Conservation (phyloP, 495 filamentous ascomycete genomes). For the Venustampulla echinocandica region DNA sequence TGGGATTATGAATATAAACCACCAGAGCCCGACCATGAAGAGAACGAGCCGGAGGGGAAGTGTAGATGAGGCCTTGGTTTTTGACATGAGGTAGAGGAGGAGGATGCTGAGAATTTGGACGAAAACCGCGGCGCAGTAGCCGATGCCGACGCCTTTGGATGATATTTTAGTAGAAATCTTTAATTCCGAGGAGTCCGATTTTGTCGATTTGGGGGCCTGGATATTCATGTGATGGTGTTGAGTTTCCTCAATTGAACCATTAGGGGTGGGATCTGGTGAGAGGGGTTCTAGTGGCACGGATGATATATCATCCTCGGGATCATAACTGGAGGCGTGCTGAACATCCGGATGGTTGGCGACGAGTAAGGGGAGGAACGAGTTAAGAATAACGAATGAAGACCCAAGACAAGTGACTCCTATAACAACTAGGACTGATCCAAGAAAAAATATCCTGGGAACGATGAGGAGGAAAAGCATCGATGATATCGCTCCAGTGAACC, state of each 20-base stretch:
- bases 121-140: slow-evolving; percentile 74
- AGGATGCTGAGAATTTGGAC: slow-evolving; percentile 70
- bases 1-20: slow-evolving; percentile 87
- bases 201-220: background rate
- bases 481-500: slow-evolving; percentile 64
- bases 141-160: slow-evolving; percentile 83
- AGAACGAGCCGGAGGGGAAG: slow-evolving; percentile 75
- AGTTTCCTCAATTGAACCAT: slow-evolving; percentile 17
- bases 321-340: slow-evolving; percentile 3
- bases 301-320: slow-evolving; percentile 20
- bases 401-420: slow-evolving; percentile 85
- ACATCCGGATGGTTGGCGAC: slow-evolving; percentile 64
- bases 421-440: slow-evolving; percentile 75
- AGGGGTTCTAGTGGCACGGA: slow-evolving; percentile 14
- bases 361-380: slow-evolving; percentile 73
- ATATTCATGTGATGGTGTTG: slow-evolving; percentile 30
- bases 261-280: slow-evolving; percentile 15
- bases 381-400: slow-evolving; percentile 75
- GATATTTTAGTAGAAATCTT: slow-evolving; percentile 75
- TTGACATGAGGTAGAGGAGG: slow-evolving; percentile 59
- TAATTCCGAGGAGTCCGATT: slow-evolving; percentile 52
- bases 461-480: slow-evolving; percentile 88
- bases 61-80: slow-evolving; percentile 45
- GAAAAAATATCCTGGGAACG: slow-evolving; percentile 61
- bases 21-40: slow-evolving; percentile 83